Percentiles rank a stretch among this genome's conserved stretches.
phyloP scores from a whole-genome alignment of 1,284 basidiomycete species.

The Golubevia sp. region DNA sequence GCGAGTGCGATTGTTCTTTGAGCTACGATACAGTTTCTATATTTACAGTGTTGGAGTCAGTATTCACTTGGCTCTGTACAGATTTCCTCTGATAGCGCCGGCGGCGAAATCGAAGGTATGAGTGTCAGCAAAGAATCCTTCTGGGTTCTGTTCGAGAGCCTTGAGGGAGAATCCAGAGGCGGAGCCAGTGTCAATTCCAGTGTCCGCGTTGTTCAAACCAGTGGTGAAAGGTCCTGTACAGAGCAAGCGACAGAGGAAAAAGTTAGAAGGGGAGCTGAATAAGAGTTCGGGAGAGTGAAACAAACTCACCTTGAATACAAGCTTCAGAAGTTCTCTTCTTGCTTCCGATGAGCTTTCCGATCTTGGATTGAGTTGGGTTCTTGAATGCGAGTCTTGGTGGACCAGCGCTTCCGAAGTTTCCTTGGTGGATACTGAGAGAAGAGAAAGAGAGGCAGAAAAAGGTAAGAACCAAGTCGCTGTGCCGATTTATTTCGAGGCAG shows the following conservation, averaged over 20 bases:
- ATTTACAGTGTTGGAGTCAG: too few species aligned
- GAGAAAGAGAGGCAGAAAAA: too few species aligned
- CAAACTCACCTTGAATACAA: too few species aligned
- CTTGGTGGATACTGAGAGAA: conserved; percentile 21
- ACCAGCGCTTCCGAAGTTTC: conserved; percentile 5
- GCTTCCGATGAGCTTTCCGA: conserved; percentile 1
- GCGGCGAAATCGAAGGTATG: conserved; percentile 12
- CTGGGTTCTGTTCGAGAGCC: conserved; percentile 14
- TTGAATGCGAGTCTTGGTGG: conserved; percentile 19
- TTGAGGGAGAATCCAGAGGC: conserved; percentile 16
- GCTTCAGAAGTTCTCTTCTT: conserved; percentile 1
- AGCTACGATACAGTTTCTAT: too few species aligned
- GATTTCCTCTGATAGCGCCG: conserved; percentile 21
- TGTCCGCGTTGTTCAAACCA: conserved; percentile 9
- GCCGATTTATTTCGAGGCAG: too few species aligned
- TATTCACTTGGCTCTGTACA: not conserved
- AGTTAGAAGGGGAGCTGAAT: conserved; percentile 2
- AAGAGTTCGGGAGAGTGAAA: too few species aligned
- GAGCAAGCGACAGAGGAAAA: too few species aligned
- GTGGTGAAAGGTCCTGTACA: conserved; percentile 27
- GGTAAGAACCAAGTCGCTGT: too few species aligned
- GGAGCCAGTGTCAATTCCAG: conserved; percentile 17
- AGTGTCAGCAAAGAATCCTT: conserved; percentile 15
- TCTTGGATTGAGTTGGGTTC: conserved; percentile 12
- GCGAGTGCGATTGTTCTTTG: too few species aligned